A percentile compares a stretch with the other conserved stretches of the same genome.
These are phyloP conservation scores for Mucor plumbeus DNA, from an alignment of 371 early-diverging fungal species.

Conservation along the genomic window DNA sequence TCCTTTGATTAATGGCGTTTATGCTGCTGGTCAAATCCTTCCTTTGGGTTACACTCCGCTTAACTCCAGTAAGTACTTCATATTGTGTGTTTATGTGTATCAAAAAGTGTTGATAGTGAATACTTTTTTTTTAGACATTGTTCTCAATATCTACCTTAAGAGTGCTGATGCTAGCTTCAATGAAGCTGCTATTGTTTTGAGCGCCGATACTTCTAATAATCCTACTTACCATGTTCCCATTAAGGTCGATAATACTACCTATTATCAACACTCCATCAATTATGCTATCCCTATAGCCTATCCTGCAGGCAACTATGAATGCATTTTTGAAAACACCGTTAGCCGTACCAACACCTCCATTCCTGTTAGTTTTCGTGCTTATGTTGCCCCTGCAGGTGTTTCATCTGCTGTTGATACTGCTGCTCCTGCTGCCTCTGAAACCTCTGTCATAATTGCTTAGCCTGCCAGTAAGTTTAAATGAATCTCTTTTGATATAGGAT, in stretches of 20 bases:
- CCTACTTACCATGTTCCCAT: constrained; percentile 11
- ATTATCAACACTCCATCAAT: constrained; percentile 44
- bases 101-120: not conserved
- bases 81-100: not conserved
- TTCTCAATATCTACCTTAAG: constrained; percentile 24
- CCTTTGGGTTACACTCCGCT: constrained; percentile 31
- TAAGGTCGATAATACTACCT: constrained; percentile 26
- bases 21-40: constrained; percentile 34
- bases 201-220: constrained; percentile 36
- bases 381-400: not conserved
- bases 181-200: constrained; percentile 24
- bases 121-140: constrained; percentile 16
- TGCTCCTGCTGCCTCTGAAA: constrained; percentile 4
- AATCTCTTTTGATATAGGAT: not conserved
- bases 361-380: constrained; percentile 6
- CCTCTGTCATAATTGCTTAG: not conserved
- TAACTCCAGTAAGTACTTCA: constrained; percentile 12
- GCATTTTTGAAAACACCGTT: constrained; percentile 28
- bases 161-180: not conserved
- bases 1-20: constrained; percentile 36
- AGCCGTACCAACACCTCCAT: constrained; percentile 18
- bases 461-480: not conserved
- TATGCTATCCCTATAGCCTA: constrained; percentile 37
- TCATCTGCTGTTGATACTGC: not conserved
- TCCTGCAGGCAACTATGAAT: constrained; percentile 39